Base-by-base conservation (phyloP, 169 alveolate genomes). In the Plasmodium vivax region DNA sequence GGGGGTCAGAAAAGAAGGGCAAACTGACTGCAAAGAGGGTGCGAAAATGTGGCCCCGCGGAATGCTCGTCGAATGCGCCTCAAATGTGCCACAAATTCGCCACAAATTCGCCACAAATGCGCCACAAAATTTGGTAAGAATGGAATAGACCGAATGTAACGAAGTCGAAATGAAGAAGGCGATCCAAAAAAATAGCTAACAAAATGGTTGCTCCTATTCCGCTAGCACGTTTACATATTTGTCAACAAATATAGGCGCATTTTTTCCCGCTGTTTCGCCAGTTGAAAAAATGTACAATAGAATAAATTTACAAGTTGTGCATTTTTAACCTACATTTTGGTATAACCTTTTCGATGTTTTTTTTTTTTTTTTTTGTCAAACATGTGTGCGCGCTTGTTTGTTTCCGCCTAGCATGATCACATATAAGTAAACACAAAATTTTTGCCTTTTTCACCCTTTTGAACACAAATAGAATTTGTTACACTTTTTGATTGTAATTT, bases 281-380 rank as follows among this genome's bases (percentile, higher is more conserved):
- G 10, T 58, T 51, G 51, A n/a, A 54, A 83, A 62, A 41, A 83
- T 54, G 36, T 54, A 58, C 43, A 16, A 41, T 14, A 83, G 91
- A 83, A 83, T 83, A 83, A 41, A 58, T 83, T 83, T 30, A 83
- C 43, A 83, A 54, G 91, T 43, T 41, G 91, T 83, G 73, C 43
- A 83, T 62, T 83, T 81, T 81, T 81, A 81, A 62, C 43, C 91
- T 83, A 83, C 91, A 83, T 32, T 83, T 32, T 83, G 54, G 91
- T 83, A 83, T 41, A 58, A 23, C 27, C 73, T 83, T 41, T 83
- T 8, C 43, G 91, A 58, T 83, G 71, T 82, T 82, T 82, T 82
- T 82, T 56, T 82, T 82, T 82, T 82, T 82, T 82, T 82, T 41
- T 83, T 82, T 82, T 80, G 47, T 80, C 30, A 77, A 32, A 23